Evolutionary conservation across 2,329 filamentous ascomycete genomes (phyloP).

Genomic region (Diplocarpon mali): DNA sequence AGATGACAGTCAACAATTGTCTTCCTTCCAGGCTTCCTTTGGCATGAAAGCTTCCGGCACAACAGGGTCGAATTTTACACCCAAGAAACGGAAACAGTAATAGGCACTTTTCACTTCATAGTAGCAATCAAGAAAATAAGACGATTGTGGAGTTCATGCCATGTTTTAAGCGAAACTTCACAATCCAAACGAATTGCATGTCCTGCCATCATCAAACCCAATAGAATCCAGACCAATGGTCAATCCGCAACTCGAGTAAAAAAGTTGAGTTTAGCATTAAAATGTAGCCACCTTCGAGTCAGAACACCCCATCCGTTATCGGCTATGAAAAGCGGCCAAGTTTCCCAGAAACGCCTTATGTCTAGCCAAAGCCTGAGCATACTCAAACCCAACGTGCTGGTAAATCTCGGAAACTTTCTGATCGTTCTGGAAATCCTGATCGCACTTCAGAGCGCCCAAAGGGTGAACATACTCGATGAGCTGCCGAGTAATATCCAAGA

Average conservation of each 20-base stretch:
- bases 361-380: not conserved
- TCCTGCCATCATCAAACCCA: not conserved
- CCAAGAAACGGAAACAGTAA: no score
- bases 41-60: no score
- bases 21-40: no score
- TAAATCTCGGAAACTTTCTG: not conserved
- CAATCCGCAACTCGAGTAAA: not conserved
- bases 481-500: not conserved
- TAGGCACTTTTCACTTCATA: not conserved
- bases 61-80: no score
- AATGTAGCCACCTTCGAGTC: not conserved
- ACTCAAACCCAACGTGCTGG: not conserved
- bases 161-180: not conserved
- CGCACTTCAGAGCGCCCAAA: not conserved
- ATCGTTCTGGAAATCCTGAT: slow-evolving; percentile 1
- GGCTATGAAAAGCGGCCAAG: not conserved
- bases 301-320: not conserved
- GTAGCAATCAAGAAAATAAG: not conserved
- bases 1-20: no score
- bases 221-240: not conserved
- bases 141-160: not conserved
- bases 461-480: not conserved
- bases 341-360: not conserved
- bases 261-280: not conserved
- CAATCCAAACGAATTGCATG: not conserved